These are phyloP conservation scores for Apiotrichum laibachii DNA, from an alignment of 1,284 basidiomycete species.

Conservation along the genomic window DNA sequence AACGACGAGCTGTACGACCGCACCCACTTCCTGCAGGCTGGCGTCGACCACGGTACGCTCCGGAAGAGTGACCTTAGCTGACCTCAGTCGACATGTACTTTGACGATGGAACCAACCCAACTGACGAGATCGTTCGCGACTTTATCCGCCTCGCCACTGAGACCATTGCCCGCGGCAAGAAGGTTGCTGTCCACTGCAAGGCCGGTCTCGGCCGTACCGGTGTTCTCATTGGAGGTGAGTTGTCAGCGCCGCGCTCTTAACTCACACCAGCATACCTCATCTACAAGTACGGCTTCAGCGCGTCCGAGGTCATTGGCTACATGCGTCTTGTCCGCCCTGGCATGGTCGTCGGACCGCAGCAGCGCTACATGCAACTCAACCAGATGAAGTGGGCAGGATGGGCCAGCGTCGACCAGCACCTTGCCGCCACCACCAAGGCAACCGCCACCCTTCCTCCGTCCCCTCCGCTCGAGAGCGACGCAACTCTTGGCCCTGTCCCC, in stretches of 20 bases:
- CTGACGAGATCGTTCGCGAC: conserved; percentile 85
- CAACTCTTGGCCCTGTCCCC: neutral
- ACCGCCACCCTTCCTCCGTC: conserved; percentile 50
- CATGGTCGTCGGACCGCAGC: conserved; percentile 79
- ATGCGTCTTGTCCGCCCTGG: conserved; percentile 93
- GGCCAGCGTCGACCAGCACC: conserved; percentile 59
- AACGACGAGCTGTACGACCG: conserved; percentile 95
- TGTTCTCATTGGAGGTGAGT: conserved; percentile 74
- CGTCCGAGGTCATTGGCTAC: conserved; percentile 92
- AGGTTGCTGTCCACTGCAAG: conserved; percentile 79
- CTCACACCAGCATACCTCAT: conserved; percentile 76
- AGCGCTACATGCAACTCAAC: conserved; percentile 94
- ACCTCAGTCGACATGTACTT: conserved; percentile 68
- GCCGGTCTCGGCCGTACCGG: conserved; percentile 57
- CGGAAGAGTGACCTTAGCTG: neutral
- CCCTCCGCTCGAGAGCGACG: conserved; percentile 30
- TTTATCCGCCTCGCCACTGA: conserved; percentile 84
- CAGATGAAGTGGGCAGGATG: conserved; percentile 91
- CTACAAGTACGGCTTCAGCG: conserved; percentile 99
- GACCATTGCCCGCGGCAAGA: conserved; percentile 67
- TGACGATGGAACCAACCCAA: conserved; percentile 81
- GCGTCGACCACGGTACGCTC: conserved; percentile 69
- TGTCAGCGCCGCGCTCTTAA: neutral
- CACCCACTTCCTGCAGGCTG: conserved; percentile 74
- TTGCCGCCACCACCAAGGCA: conserved; percentile 58